A percentile compares a stretch with the other conserved stretches of the same genome.
phyloP scores from a whole-genome alignment of 2,329 filamentous ascomycete genomes.

The Aspergillus sp. region DNA sequence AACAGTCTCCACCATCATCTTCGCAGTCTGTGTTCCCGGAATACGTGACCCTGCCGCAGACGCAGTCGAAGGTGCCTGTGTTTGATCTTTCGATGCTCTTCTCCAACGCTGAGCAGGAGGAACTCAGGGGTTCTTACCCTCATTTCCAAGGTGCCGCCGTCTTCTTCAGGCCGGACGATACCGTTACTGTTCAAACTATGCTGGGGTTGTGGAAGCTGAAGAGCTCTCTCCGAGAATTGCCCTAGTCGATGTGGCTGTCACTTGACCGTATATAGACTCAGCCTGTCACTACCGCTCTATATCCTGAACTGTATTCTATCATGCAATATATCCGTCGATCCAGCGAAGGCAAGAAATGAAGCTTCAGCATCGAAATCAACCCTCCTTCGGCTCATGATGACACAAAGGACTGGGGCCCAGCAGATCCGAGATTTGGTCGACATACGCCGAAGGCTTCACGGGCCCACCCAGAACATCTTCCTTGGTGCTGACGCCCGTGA shows the following conservation, averaged over 20 bases:
- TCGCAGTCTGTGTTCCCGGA: constrained; percentile 14
- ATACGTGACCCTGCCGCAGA: constrained; percentile 21
- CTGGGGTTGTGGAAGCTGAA: constrained; percentile 33
- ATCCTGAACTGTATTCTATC: constrained; percentile 2
- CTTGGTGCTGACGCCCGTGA: constrained; percentile 76
- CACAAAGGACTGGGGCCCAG: constrained; percentile 21
- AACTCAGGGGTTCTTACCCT: constrained; percentile 16
- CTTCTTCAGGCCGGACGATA: constrained; percentile 26
- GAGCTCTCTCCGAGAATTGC: constrained; percentile 14
- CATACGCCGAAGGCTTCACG: constrained; percentile 70
- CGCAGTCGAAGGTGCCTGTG: constrained; percentile 24
- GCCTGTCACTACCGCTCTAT: not conserved
- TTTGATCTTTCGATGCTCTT: constrained; percentile 28
- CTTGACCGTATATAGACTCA: too few relatives aligned
- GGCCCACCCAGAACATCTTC: constrained; percentile 71
- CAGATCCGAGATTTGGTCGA: constrained; percentile 76
- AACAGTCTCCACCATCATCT: too few relatives aligned
- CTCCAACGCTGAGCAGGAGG: constrained; percentile 19
- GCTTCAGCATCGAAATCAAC: too few relatives aligned
- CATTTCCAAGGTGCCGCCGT: constrained; percentile 25
- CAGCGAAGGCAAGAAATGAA: too few relatives aligned
- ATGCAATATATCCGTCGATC: not conserved
- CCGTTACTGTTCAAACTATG: constrained; percentile 21
- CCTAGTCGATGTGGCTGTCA: too few relatives aligned
- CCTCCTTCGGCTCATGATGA: too few relatives aligned